phyloP scores from a whole-genome alignment of 2,329 filamentous ascomycete genomes.

The Chrysoporthe cubensis region DNA sequence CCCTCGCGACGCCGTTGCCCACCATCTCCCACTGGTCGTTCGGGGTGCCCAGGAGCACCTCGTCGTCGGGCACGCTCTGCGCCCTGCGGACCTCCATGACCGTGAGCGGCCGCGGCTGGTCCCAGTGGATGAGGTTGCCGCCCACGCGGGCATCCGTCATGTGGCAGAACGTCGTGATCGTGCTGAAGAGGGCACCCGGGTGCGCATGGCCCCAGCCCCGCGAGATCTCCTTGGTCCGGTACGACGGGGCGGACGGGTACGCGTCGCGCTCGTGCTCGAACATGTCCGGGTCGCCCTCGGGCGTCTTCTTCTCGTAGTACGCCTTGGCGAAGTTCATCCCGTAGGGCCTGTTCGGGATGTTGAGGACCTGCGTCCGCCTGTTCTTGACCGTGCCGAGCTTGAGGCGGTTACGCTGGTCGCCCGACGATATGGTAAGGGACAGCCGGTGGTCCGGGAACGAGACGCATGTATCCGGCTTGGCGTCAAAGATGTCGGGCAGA shows the following conservation, averaged over 20 bases:
- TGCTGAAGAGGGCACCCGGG: slow-evolving; percentile 60
- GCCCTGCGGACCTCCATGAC: slow-evolving; percentile 70
- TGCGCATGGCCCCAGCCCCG: slow-evolving; percentile 58
- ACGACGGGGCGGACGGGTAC: slow-evolving; percentile 47
- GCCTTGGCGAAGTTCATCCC: slow-evolving; percentile 56
- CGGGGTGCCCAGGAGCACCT: slow-evolving; percentile 66
- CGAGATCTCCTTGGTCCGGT: slow-evolving; percentile 46
- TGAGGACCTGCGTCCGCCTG: slow-evolving; percentile 51
- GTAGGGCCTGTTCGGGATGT: slow-evolving; percentile 63
- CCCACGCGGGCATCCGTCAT: slow-evolving; percentile 61
- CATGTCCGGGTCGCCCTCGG: slow-evolving; percentile 42
- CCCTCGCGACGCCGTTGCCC: slow-evolving; percentile 77
- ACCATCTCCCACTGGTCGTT: slow-evolving; percentile 66
- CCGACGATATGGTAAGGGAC: slow-evolving; percentile 43
- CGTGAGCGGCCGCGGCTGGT: slow-evolving; percentile 62
- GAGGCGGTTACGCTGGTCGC: background rate
- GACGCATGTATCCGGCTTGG: slow-evolving; percentile 64
- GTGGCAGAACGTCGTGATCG: slow-evolving; percentile 60
- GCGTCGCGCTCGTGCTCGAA: slow-evolving; percentile 43
- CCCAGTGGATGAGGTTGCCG: slow-evolving; percentile 63
- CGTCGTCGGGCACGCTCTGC: slow-evolving; percentile 72
- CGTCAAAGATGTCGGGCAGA: slow-evolving; percentile 66
- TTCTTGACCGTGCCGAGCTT: background rate
- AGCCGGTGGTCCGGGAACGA: slow-evolving; percentile 70
- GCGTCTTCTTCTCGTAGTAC: slow-evolving; percentile 37